A percentile compares a stretch with the other conserved stretches of the same genome.
phyloP scores from a whole-genome alignment of 2,329 filamentous ascomycete genomes.

The Aspergillus brunneoviolaceus region DNA sequence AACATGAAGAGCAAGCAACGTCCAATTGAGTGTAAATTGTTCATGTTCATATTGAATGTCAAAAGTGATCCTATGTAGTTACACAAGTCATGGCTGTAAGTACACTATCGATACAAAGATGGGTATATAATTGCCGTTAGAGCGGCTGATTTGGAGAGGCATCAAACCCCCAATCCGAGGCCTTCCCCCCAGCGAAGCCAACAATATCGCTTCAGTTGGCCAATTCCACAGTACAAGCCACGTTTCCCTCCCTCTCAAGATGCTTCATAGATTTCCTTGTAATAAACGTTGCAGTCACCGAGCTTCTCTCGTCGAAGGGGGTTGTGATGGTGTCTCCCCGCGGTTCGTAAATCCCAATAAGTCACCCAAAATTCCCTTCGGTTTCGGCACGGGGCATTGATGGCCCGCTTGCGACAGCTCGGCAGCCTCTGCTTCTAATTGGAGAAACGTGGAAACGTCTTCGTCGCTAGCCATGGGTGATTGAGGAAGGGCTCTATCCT shows the following conservation, averaged over 20 bases:
- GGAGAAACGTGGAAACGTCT: constrained; percentile 46
- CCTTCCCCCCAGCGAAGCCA: constrained; percentile 3
- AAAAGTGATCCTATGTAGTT: constrained; percentile 1
- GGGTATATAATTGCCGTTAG: constrained; percentile 22
- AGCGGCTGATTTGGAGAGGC: not conserved
- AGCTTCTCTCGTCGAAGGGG: constrained; percentile 9
- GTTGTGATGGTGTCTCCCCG: constrained; percentile 15
- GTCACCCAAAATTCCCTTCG: constrained; percentile 72
- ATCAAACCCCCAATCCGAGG: not conserved
- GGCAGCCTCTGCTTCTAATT: constrained; percentile 43
- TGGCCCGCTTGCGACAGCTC: constrained; percentile 52
- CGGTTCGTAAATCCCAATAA: constrained; percentile 66
- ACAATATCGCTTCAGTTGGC: not conserved
- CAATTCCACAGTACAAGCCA: not conserved
- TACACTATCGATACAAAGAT: constrained; percentile 23
- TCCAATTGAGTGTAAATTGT: not conserved
- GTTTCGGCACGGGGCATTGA: constrained; percentile 92
- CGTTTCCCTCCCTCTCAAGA: not conserved
- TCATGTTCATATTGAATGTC: not conserved
- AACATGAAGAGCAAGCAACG: not conserved
- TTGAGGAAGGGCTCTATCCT: constrained; percentile 15
- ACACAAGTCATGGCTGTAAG: constrained; percentile 6
- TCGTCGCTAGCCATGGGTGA: constrained; percentile 31
- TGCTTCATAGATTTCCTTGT: not conserved
- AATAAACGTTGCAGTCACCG: not conserved